phyloP scores from a whole-genome alignment of 352 stramenopile species.

The Phytophthora rubi region DNA sequence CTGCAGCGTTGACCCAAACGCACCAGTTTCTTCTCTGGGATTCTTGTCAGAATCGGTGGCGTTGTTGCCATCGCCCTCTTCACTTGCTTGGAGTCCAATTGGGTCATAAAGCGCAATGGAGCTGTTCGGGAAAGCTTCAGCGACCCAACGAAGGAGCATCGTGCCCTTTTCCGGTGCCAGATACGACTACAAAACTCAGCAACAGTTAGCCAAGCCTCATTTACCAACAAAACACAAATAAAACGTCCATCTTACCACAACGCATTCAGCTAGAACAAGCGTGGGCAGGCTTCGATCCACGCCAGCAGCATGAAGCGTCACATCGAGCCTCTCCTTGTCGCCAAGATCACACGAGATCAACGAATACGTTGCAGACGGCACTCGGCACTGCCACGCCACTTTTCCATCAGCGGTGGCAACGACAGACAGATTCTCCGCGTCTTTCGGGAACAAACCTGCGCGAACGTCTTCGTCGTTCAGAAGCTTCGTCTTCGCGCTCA shows the following conservation, averaged over 20 bases:
- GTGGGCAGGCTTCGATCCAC: conserved; percentile 54
- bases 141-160: conserved; percentile 53
- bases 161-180: conserved; percentile 59
- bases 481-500: conserved; percentile 51
- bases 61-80: conserved; percentile 4
- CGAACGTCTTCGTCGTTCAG: conserved; percentile 38
- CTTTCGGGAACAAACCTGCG: conserved; percentile 37
- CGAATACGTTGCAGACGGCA: conserved; percentile 45
- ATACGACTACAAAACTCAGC: conserved; percentile 54
- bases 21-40: conserved; percentile 10
- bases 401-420: conserved; percentile 1
- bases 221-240: not conserved
- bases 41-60: not conserved
- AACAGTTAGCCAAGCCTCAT: conserved; percentile 8
- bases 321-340: conserved; percentile 44
- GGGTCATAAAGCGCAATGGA: conserved; percentile 73
- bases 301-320: conserved; percentile 27
- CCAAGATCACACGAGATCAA: conserved; percentile 66
- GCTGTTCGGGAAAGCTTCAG: conserved; percentile 40
- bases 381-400: conserved; percentile 35
- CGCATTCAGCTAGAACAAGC: conserved; percentile 72
- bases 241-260: conserved; percentile 51
- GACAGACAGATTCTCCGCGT: conserved; percentile 14
- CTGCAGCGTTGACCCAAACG: conserved; percentile 61
- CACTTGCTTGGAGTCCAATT: conserved; percentile 42